A percentile compares a stretch with the other conserved stretches of the same genome.
Evolutionary conservation across 768 basidiomycete species (phyloP).

Genomic region (Tricholoma terreum): DNA sequence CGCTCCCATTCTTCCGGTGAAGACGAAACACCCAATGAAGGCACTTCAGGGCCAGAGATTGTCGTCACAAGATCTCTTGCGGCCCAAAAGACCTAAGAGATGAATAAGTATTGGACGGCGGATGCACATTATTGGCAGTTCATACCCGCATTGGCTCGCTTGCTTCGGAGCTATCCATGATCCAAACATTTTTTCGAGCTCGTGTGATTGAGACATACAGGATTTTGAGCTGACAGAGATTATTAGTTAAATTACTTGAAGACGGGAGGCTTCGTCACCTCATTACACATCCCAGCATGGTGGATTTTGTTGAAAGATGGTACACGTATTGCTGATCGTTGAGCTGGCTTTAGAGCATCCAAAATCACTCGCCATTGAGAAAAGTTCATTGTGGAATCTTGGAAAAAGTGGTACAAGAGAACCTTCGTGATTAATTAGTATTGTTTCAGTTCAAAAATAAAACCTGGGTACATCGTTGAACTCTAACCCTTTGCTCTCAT

Average conservation of each 20-base stretch:
- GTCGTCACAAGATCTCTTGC: conserved; percentile 42
- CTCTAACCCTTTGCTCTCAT: conserved; percentile 65
- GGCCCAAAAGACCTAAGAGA: conserved; percentile 52
- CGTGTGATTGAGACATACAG: conserved; percentile 72
- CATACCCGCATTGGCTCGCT: conserved; percentile 57
- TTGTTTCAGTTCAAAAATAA: neutral
- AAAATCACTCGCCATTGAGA: conserved; percentile 53
- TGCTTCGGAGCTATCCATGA: conserved; percentile 59
- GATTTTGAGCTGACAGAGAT: conserved; percentile 68
- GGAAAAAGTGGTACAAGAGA: conserved; percentile 71
- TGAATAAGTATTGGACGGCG: neutral
- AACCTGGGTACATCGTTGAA: conserved; percentile 54
- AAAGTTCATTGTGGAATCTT: conserved; percentile 49
- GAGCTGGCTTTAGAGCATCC: conserved; percentile 28
- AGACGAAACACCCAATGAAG: conserved; percentile 48
- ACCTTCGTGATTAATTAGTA: conserved; percentile 39
- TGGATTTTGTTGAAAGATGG: conserved; percentile 48
- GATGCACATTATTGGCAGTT: neutral
- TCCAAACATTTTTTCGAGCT: conserved; percentile 67
- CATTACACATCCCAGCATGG: conserved; percentile 55
- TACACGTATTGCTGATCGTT: conserved; percentile 18
- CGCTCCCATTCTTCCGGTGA: conserved; percentile 37
- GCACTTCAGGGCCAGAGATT: too few species aligned
- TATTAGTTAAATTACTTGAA: too few species aligned
- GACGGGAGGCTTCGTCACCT: too few species aligned